Evolutionary conservation across 768 basidiomycete species (phyloP).

Genomic region (Daedaleopsis sinensis): DNA sequence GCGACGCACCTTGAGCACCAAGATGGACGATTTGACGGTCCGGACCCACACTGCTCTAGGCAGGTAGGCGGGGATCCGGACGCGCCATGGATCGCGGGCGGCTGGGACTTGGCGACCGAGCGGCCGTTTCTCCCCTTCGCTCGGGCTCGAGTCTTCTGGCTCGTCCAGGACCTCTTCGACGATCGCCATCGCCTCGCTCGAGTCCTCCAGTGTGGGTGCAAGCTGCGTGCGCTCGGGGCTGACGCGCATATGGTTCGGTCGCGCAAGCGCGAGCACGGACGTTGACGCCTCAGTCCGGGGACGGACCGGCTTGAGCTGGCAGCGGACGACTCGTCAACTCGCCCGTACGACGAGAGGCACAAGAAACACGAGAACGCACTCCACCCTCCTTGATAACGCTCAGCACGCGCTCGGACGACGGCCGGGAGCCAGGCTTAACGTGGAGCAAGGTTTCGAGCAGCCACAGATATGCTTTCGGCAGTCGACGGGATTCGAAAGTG

Average conservation of each 20-base stretch:
- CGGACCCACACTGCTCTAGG: constrained; percentile 29
- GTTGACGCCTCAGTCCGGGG: neutral
- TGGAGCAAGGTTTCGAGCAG: constrained; percentile 75
- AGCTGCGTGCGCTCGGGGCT: constrained; percentile 5
- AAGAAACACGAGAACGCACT: constrained; percentile 44
- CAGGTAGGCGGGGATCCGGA: constrained; percentile 10
- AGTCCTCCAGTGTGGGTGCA: neutral
- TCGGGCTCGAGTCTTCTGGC: neutral
- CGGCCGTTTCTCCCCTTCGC: constrained; percentile 2
- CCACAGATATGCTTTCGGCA: constrained; percentile 71
- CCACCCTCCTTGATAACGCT: constrained; percentile 69
- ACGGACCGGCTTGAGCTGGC: constrained; percentile 9
- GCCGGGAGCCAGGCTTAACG: constrained; percentile 60
- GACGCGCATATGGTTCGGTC: neutral
- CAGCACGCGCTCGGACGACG: constrained; percentile 73
- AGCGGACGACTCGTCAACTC: neutral
- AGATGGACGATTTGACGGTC: constrained; percentile 38
- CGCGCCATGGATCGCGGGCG: neutral
- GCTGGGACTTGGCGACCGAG: neutral
- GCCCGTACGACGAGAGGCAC: neutral
- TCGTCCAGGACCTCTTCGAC: constrained; percentile 11
- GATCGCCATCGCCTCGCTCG: constrained; percentile 7
- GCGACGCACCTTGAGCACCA: constrained; percentile 38
- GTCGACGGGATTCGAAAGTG: constrained; percentile 68
- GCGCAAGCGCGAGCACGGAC: constrained; percentile 6